Percentiles rank a stretch among this genome's conserved stretches.
These are phyloP conservation scores for Podaxis pistillaris DNA, from an alignment of 768 basidiomycete species.

Conservation along the genomic window DNA sequence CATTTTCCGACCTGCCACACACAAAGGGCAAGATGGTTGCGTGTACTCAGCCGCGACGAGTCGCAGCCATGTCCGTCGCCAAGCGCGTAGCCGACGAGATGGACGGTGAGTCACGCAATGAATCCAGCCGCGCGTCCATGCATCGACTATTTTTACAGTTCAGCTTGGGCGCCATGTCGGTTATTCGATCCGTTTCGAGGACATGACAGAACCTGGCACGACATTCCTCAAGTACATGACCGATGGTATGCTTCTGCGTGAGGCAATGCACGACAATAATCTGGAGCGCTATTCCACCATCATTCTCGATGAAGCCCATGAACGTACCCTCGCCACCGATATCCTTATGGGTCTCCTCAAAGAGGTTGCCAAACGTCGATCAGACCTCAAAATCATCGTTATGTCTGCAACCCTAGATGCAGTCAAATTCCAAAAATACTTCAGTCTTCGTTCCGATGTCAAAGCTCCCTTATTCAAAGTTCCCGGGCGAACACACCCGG, in stretches of 20 bases:
- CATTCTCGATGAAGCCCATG: slow-evolving; percentile 98
- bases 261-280: slow-evolving; percentile 95
- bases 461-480: slow-evolving; percentile 84
- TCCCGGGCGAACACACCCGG: slow-evolving; percentile 91
- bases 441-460: slow-evolving; percentile 46
- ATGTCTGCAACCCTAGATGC: slow-evolving; percentile 99
- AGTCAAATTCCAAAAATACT: slow-evolving; percentile 96
- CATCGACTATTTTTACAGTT: slow-evolving; percentile 45
- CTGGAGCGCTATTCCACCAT: slow-evolving; percentile 93
- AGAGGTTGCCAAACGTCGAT: slow-evolving; percentile 70
- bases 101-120: slow-evolving; percentile 67
- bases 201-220: slow-evolving; percentile 85
- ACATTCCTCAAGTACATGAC: slow-evolving; percentile 99
- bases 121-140: neutral
- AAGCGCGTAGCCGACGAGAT: slow-evolving; percentile 99
- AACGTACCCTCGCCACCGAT: slow-evolving; percentile 96
- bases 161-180: slow-evolving; percentile 93
- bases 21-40: slow-evolving; percentile 88
- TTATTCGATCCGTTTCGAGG: slow-evolving; percentile 98
- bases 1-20: slow-evolving; percentile 91
- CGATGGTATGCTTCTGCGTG: slow-evolving; percentile 97
- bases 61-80: slow-evolving; percentile 97
- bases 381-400: slow-evolving; percentile 94
- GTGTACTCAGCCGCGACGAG: slow-evolving; percentile 94
- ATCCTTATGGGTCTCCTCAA: slow-evolving; percentile 98